Base-by-base conservation (phyloP, 106 monocot genomes). In the Triglochin maritima region DNA sequence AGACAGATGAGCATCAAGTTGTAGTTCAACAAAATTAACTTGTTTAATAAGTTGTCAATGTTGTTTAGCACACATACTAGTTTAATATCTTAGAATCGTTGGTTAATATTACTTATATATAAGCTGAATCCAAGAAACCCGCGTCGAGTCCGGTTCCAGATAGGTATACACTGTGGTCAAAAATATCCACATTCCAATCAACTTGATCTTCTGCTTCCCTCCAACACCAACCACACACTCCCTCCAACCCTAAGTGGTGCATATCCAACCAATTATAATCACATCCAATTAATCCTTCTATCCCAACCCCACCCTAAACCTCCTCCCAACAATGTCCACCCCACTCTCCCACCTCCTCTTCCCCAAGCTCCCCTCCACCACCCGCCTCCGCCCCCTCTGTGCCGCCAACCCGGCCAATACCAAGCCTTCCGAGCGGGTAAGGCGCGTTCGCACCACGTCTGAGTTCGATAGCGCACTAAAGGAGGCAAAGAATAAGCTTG, bases 401-500 rank as follows among this genome's bases (percentile, higher is more conserved):
- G 29, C 50, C 50, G n/a, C 50, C 29, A 46, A 49, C 7, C 17
- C 66, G 9, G 42, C 66, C 4, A 11, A 49, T 11, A 10, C 52
- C 3, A 29, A 51, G 17, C 50, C 17, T 6, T 68, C 75, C 60
- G 87, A 90, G 62, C 80, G 82, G 7, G 85, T 95, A 11, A 70
- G 72, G 56, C 59, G 82, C 60, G 83, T 95, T 47, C 90, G 87
- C 82, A 90, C 44, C 68, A 49, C 74, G 49, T 78, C 80, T 3
- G 87, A 95, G 69, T 87, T 95, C 81, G 87, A 90, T 50, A 49
- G 4, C 17, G 94, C 90, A 9, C 82, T 95, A 50, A 60, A 47
- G 9, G 60, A 81, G 0, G 90, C 94, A 2, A 87, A 87, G 71
- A 78, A 79, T 79, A 76, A 68, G 77, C 87, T 95, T 3, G 94